These are phyloP conservation scores for Phytophthora pseudosyringae DNA, from an alignment of 352 stramenopile genomes.

Conservation along the genomic window DNA sequence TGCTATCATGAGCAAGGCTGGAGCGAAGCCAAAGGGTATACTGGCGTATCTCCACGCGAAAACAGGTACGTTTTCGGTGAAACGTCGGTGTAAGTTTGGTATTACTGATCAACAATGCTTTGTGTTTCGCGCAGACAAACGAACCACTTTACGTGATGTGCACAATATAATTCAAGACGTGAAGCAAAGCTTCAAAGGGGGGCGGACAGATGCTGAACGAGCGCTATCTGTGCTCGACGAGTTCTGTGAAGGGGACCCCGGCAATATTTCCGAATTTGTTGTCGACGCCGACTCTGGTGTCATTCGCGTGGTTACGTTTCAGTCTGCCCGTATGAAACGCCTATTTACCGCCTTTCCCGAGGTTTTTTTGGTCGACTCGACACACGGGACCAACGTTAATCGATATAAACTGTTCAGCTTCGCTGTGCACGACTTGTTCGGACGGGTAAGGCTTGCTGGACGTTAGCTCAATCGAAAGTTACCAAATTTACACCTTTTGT, in stretches of 20 bases:
- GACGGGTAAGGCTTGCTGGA: no score
- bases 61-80: no score
- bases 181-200: not conserved
- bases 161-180: constrained; percentile 13
- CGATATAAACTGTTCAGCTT: constrained; percentile 10
- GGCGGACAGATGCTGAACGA: not conserved
- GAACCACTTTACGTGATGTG: not conserved
- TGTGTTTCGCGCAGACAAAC: not conserved
- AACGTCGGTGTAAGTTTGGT: no score
- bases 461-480: no score
- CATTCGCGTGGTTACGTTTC: not conserved
- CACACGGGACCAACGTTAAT: constrained; percentile 7
- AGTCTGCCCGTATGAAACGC: constrained; percentile 6
- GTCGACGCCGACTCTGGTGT: not conserved
- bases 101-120: no score
- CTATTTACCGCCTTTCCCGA: constrained; percentile 17
- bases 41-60: no score
- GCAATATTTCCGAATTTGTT: constrained; percentile 2
- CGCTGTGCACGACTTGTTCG: not conserved
- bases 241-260: not conserved
- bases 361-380: constrained; percentile 20
- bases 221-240: not conserved
- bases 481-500: no score
- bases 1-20: no score
- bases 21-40: no score